Evolutionary conservation across 2,329 filamentous ascomycete species (phyloP), one percentile per base, ranked within the genome.

Genomic region (Aureobasidium sp.): DNA sequence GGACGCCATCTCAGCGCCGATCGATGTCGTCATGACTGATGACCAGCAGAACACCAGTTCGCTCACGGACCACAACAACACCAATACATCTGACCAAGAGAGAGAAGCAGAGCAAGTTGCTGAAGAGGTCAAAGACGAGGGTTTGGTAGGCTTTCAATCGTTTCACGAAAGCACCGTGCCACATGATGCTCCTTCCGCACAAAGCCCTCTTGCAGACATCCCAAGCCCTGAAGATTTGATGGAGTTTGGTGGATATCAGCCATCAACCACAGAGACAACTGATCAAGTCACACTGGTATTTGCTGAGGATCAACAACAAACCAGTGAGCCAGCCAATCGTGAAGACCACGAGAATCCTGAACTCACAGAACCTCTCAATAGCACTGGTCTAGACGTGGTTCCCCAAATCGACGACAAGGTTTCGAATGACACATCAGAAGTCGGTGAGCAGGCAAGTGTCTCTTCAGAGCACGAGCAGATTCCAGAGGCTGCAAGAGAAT

Each of bases 21-120:
- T 60, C 44, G 57, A 60, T 51, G 57, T 60, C 57, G 57, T 50
- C 57, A 60, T 60, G 57, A 50, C 57, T 60, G 23, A 50, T 34
- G 55, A 48, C 15, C 20, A 58, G 27, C n/a, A 58, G 23, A n/a
- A 37, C 36, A 32, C 20, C 27, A 48, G 42, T 48, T 13, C 55
- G 47, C 32, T 32, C 1, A 27, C 39, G n/a, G 42, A 26, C 39
- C 26, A 47, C 20, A 36, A 58, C 32, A 20, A 58, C 32, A 29
- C 32, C 10, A 15, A 37, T 5, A 3, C 42, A 12, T 58, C 55
- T 29, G 15, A 23, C 26, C 55, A 58, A 29, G 46, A 44, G 26
- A 13, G 15, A 13, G 42, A 59, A 41, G 9, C 34, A 39, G 34
- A 42, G n/a, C 7, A 32, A 4, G 9, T 42, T 4, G 13, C 5